Base-by-base conservation (phyloP, 192 early-diverging fungal genomes). In the Globomyces pollinis-pini region DNA sequence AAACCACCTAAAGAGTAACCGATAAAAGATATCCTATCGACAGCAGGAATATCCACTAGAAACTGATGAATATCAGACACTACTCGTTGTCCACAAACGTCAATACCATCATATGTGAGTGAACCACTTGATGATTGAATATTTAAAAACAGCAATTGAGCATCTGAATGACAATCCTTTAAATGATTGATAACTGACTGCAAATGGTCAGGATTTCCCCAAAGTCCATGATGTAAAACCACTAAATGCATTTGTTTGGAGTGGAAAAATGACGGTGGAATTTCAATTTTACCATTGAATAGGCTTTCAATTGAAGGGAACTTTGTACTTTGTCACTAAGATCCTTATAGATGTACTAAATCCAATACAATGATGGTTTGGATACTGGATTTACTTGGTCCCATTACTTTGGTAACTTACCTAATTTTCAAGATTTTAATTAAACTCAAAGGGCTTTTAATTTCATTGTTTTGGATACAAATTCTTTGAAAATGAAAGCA, bases 181-280 rank as follows among this genome's bases (percentile, higher is more conserved):
- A 51, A 33, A 33, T 51, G 30, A 0, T n/a, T 38, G 24, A 64
- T 71, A 44, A 84, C 60, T 55, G 62, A 71, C 1, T 72, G 50
- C 45, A 88, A 53, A 70, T 85, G 84, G 1, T 15, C 49, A 11
- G 64, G 44, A 28, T 79, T 71, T 5, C 84, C 84, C 83, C 83
- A 88, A 13, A 85, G 70, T 15, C 86, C 86, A 61, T 88, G 81
- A 18, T 77, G 74, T 6, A 84, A 43, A 21, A 88, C 79, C 26
- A 82, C 57, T 11, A 87, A 59, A 53, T 87, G 85, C 44, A 47
- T 47, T 26, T 47, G n/a, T n/a, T n/a, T n/a, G n/a, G n/a, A n/a
- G n/a, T n/a, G n/a, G n/a, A n/a, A n/a, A n/a, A n/a, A n/a, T n/a
- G n/a, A n/a, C n/a, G n/a, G n/a, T n/a, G n/a, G n/a, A n/a, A n/a